Conservation (phyloP, 768 basidiomycete genomes). For the Filobasidium floriforme region DNA sequence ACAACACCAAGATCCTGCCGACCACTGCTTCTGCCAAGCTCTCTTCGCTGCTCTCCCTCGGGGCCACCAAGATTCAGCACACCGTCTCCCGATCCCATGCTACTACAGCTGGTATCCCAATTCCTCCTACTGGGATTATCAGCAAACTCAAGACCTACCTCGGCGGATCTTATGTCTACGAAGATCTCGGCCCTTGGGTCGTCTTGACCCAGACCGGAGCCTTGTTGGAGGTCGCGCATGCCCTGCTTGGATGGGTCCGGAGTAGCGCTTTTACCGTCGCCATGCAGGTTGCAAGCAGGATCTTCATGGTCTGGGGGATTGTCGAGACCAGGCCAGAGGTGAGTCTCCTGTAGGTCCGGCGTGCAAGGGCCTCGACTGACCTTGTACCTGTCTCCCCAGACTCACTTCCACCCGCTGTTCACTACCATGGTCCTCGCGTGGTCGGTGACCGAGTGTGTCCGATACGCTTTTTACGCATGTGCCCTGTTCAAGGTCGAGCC, state of each 20-base stretch:
- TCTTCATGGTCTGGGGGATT: constrained; percentile 81
- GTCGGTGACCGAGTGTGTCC: constrained; percentile 82
- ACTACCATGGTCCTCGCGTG: constrained; percentile 87
- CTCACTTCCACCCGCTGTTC: constrained; percentile 69
- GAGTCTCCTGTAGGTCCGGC: constrained; percentile 32
- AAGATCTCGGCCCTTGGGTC: constrained; percentile 53
- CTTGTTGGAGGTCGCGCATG: constrained; percentile 73
- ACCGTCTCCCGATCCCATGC: constrained; percentile 8
- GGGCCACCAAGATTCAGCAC: constrained; percentile 1
- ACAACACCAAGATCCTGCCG: constrained; percentile 31
- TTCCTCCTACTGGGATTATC: constrained; percentile 6
- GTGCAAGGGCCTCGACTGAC: constrained; percentile 3
- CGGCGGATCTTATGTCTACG: constrained; percentile 55
- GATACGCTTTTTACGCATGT: constrained; percentile 79
- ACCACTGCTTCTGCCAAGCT: constrained; percentile 1
- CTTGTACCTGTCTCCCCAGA: constrained; percentile 21
- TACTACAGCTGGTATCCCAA: constrained; percentile 13
- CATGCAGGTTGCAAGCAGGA: constrained; percentile 70
- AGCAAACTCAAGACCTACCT: constrained; percentile 50
- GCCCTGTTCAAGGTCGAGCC: constrained; percentile 56
- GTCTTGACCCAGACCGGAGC: constrained; percentile 77
- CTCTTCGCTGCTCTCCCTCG: constrained; percentile 14
- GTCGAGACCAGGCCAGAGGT: constrained; percentile 60
- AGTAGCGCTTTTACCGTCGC: constrained; percentile 66
- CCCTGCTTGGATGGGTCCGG: constrained; percentile 67